These are phyloP conservation scores for Arachis monticola DNA, from an alignment of 331 rosid species.

Conservation along the genomic window DNA sequence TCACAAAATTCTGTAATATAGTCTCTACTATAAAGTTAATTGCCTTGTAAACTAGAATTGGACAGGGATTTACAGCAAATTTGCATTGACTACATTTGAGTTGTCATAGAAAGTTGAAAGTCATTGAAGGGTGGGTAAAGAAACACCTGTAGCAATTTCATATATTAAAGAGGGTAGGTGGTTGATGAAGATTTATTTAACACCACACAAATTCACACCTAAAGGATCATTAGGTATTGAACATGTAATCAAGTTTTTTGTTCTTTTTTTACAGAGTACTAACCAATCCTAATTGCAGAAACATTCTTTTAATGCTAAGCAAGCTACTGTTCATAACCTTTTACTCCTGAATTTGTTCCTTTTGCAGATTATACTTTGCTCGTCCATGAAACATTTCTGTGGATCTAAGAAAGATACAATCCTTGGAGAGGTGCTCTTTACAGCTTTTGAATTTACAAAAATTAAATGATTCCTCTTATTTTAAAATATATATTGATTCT, in stretches of 20 bases:
- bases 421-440: slow-evolving; percentile 70
- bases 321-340: not conserved
- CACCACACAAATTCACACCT: not conserved
- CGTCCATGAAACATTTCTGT: slow-evolving; percentile 75
- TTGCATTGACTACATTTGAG: slow-evolving; percentile 1
- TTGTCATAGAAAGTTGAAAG: slow-evolving; percentile 7
- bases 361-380: slow-evolving; percentile 81
- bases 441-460: not conserved
- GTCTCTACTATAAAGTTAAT: not conserved
- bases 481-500: slow-evolving; percentile 15
- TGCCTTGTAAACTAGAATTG: not conserved
- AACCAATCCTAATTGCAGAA: not conserved
- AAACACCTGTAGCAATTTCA: not conserved
- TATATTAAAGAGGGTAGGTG: not conserved
- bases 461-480: not conserved
- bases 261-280: not conserved
- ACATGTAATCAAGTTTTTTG: not conserved
- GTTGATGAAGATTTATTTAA: not conserved
- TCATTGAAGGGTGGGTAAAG: slow-evolving; percentile 5
- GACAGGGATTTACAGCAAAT: not conserved
- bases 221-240: not conserved
- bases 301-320: not conserved
- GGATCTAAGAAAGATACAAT: slow-evolving; percentile 79
- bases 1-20: not conserved
- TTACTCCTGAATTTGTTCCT: slow-evolving; percentile 20